A percentile compares a stretch with the other conserved stretches of the same genome.
Evolutionary conservation across 495 filamentous ascomycete genomes (phyloP).

Genomic region (Neurospora pannonica): DNA sequence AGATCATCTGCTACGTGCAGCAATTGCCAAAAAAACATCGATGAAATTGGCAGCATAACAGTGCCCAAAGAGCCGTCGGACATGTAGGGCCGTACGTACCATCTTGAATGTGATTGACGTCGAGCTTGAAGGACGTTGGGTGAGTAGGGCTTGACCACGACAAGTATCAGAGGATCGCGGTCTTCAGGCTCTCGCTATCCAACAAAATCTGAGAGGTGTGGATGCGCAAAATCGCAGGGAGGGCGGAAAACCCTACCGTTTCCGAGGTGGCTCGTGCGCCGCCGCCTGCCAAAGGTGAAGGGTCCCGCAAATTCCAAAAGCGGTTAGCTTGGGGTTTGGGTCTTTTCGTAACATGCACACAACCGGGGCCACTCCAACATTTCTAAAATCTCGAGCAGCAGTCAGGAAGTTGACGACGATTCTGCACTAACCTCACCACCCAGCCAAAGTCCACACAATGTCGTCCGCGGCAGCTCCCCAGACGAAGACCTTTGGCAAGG

Average conservation of each 20-base stretch:
- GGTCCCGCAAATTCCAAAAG: constrained; percentile 13
- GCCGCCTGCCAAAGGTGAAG: constrained; percentile 2
- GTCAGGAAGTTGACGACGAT: constrained; percentile 27
- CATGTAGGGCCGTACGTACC: constrained; percentile 12
- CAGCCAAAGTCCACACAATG: constrained; percentile 47
- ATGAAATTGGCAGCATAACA: not conserved
- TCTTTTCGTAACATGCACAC: constrained; percentile 26
- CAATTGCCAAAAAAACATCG: not conserved
- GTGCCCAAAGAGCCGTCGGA: not conserved
- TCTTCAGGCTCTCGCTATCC: constrained; percentile 17
- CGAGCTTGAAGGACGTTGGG: constrained; percentile 24
- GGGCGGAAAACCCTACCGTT: constrained; percentile 28
- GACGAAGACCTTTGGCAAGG: constrained; percentile 97
- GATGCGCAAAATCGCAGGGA: constrained; percentile 24
- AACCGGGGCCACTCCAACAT: constrained; percentile 20
- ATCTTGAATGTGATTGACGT: constrained; percentile 21
- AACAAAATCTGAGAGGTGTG: constrained; percentile 26
- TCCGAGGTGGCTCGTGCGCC: constrained; percentile 14
- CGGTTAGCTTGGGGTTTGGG: constrained; percentile 29
- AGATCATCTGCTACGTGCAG: not conserved
- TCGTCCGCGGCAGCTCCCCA: constrained; percentile 50
- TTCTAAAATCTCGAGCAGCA: constrained; percentile 29
- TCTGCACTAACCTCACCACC: constrained; percentile 29
- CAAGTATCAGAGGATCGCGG: constrained; percentile 18
- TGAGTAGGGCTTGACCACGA: constrained; percentile 22